Base-by-base conservation (phyloP, 768 basidiomycete genomes). In the Pleurotus salmoneostramineus region DNA sequence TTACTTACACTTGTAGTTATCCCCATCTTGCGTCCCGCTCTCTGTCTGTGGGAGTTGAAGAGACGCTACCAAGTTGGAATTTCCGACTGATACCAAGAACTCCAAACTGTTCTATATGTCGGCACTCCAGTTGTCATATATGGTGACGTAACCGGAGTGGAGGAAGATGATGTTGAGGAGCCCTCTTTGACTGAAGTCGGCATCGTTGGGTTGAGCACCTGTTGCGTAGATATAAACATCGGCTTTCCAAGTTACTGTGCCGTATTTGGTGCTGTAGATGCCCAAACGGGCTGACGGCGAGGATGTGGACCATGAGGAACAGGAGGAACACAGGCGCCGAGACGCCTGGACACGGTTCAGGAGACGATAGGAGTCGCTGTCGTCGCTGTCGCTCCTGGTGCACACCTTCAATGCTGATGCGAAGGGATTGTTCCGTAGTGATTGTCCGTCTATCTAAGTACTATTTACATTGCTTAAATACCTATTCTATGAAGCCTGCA, bases 221-320 rank as follows among this genome's bases (percentile, higher is more conserved):
- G 51, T 42, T 4, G 51, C 36, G n/a, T 54, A 54, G 14, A 32
- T 54, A 15, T 54, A 54, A 3, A 54, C 36, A 27, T 54, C 51
- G 10, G 51, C 51, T 10, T 37, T 54, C 51, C 51, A 54, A 5
- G 34, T 37, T 1, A 54, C 36, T 7, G 14, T 37, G 4, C 51
- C 51, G 36, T 21, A 37, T 15, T 37, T 54, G 11, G 14, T 10
- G 37, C 21, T 27, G 11, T 7, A 14, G 14, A n/a, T n/a, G n/a
- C n/a, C n/a, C n/a, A n/a, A n/a, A n/a, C n/a, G n/a, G n/a, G n/a
- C n/a, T n/a, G n/a, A n/a, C n/a, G n/a, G n/a, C n/a, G n/a, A n/a
- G n/a, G n/a, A n/a, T n/a, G n/a, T n/a, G n/a, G n/a, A n/a, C n/a
- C n/a, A n/a, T n/a, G n/a, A n/a, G n/a, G n/a, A n/a, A n/a, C n/a